Evolutionary conservation across 345 rosid species (phyloP), one percentile per base, ranked within the genome.

Genomic region (Euphorbia tirucalli): DNA sequence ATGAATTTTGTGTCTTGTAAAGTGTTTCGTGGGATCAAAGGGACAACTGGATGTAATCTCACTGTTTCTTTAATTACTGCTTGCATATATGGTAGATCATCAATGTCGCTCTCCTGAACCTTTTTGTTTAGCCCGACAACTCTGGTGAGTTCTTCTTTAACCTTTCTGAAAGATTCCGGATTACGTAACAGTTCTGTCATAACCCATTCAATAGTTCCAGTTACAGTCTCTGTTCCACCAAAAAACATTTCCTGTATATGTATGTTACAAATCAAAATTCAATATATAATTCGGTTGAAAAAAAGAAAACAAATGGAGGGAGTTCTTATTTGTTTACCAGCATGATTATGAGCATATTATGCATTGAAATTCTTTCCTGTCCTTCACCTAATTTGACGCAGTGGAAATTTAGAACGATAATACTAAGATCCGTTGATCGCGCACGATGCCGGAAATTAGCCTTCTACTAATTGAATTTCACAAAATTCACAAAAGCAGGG

Each of bases 251-350:
- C 52, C 52, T 46, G 19, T 46, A 11, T 13, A 46, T 1, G 11
- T 46, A 46, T 46, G 15, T 6, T 7, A 41, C 52, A 46, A 35
- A n/a, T n/a, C 39, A 35, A 35, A 35, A 35, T 35, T 3, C 3
- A 7, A 35, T 35, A 35, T 3, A 35, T 3, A 35, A 35, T 7
- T 3, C 39, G 3, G 39, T 35, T 35, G 7, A 35, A 35, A 35
- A 35, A 35, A 35, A 35, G 39, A 35, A 7, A 35, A 35, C 39
- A 35, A 35, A 35, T n/a, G 8, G 8, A 37, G 8, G 8, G 41
- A 37, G 41, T 41, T 41, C 11, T 1, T 41, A 5, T 41, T 6
- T 41, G 44, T 63, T 50, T 77, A 71, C 80, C 76, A 71, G 13
- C 27, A 71, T 37, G 31, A 71, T 32, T 14, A 61, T 71, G 21